Percentiles rank a stretch among this genome's conserved stretches.
Conservation (phyloP, 2,329 filamentous ascomycete species). For the Fusarium sp. region DNA sequence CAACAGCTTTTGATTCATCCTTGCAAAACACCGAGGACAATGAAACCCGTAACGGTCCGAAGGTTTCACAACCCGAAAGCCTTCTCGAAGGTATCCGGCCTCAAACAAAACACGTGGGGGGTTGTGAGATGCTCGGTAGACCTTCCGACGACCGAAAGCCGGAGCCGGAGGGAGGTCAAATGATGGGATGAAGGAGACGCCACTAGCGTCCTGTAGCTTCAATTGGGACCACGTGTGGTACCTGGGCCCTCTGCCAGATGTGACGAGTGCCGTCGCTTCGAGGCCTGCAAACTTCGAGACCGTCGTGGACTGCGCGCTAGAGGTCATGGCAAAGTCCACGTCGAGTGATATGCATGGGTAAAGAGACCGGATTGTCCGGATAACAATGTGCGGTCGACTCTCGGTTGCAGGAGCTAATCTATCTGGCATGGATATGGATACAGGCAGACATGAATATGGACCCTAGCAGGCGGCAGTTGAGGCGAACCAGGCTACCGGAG, state of each 20-base stretch:
- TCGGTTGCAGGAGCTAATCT: neutral
- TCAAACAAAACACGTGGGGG: neutral
- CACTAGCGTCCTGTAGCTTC: conserved; percentile 8
- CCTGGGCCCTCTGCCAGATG: conserved; percentile 25
- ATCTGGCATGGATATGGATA: neutral
- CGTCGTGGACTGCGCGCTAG: conserved; percentile 12
- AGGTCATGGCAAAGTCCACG: neutral
- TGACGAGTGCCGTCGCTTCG: conserved; percentile 33
- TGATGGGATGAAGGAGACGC: conserved; percentile 24
- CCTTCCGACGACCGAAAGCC: neutral
- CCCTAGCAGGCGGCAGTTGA: neutral
- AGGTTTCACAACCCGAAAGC: neutral
- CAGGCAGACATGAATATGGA: neutral
- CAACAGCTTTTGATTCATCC: neutral
- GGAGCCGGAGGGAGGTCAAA: conserved; percentile 25
- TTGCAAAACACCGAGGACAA: neutral
- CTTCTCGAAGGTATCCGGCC: neutral
- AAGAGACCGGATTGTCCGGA: conserved; percentile 1
- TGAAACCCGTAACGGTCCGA: neutral
- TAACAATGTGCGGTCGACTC: neutral
- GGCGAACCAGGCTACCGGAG: neutral
- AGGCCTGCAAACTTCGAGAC: conserved; percentile 25
- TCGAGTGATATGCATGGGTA: neutral
- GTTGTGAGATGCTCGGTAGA: neutral
- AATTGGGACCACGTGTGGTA: conserved; percentile 23